Base-by-base conservation (phyloP, 306 rosid species). In the Trifolium fragiferum region DNA sequence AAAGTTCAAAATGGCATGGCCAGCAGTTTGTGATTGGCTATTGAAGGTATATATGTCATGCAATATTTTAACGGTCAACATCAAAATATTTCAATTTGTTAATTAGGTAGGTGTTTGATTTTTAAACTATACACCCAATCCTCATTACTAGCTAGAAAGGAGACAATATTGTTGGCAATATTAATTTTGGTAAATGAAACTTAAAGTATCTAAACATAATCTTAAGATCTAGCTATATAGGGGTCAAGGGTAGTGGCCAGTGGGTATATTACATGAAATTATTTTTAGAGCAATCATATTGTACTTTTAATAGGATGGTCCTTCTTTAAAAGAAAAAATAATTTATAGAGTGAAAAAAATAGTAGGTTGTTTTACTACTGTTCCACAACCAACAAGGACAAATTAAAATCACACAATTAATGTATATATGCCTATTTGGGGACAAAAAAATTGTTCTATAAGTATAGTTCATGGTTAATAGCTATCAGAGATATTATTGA, bases 11-110 rank as follows among this genome's bases (percentile, higher is more conserved):
- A 47, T 13, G 25, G 60, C 69, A 71, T 70, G 2, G 66, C 49
- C 30, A 21, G 11, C 47, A 19, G 0, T 55, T 71, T 76, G 30
- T 63, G 70, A 43, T 81, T 75, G 57, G 46, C 18, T 81, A 62
- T 55, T 54, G 23, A 64, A 9, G 81, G 76, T 35, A 70, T 32
- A 66, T 10, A 76, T 64, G 25, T 23, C 58, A 70, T 67, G 68
- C 51, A 60, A 54, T 50, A 38, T 23, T 68, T 43, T 35, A 73
- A 51, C 40, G 59, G 84, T 63, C 84, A 21, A 63, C 78, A 76
- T 81, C 74, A 10, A 70, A 76, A 69, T 64, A 21, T 81, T 64
- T 21, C 69, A 70, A 75, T 70, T 62, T 51, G 44, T 46, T n/a
- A n/a, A n/a, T 20, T 1, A 68, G 66, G 19, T 43, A 62, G 3